Percentiles rank a stretch among this genome's conserved stretches.
These are phyloP conservation scores for Coelastrella sp. DNA, from an alignment of 139 green algal species.

Conservation along the genomic window DNA sequence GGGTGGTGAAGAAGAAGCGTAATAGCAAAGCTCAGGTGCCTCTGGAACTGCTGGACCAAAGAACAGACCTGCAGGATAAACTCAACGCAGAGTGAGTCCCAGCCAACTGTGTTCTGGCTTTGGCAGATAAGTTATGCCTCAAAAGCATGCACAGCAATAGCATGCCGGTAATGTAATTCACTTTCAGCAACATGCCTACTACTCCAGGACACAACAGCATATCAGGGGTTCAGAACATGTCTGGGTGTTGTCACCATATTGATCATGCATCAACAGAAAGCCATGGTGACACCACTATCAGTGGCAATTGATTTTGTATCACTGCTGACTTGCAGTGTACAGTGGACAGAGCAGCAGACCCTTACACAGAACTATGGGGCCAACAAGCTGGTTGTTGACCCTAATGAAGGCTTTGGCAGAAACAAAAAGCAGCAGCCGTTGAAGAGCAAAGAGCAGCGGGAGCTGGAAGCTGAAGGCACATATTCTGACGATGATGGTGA, in stretches of 20 bases:
- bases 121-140: too few species aligned
- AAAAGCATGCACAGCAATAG: too few species aligned
- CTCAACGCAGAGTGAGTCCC: conserved; percentile 52
- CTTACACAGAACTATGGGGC: conserved; percentile 58
- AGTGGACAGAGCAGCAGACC: conserved; percentile 56
- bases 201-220: too few species aligned
- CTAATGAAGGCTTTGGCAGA: conserved; percentile 60
- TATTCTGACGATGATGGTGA: conserved; percentile 70
- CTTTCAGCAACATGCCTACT: too few species aligned
- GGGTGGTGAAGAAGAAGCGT: conserved; percentile 50
- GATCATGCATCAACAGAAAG: background rate
- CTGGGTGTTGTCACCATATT: background rate
- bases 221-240: background rate
- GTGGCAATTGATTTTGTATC: too few species aligned
- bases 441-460: conserved; percentile 51
- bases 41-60: conserved; percentile 35
- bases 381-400: conserved; percentile 60
- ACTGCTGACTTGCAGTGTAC: conserved; percentile 30
- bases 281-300: too few species aligned
- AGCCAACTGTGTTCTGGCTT: too few species aligned
- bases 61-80: conserved; percentile 23
- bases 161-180: too few species aligned
- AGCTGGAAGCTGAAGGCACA: conserved; percentile 51
- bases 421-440: conserved; percentile 49
- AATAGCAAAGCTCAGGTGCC: conserved; percentile 53